phyloP scores from a whole-genome alignment of 306 rosid species.

The Dalbergia cochinchinensis region DNA sequence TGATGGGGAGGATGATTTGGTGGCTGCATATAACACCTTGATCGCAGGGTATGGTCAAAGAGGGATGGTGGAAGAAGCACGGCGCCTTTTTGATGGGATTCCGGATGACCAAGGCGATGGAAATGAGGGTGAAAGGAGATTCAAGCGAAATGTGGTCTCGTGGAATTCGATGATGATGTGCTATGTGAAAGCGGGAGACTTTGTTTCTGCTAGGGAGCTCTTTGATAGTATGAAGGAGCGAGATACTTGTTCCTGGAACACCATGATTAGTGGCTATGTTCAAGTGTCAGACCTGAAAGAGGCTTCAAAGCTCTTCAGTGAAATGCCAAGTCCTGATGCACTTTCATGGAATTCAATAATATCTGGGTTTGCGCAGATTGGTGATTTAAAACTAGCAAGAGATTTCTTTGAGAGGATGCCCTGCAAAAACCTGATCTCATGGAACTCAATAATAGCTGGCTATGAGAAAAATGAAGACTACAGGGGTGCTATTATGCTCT shows the following conservation, averaged over 20 bases:
- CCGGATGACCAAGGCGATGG: conserved; percentile 39
- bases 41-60: conserved; percentile 61
- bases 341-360: conserved; percentile 60
- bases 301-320: conserved; percentile 52
- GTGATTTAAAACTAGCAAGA: conserved; percentile 46
- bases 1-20: conserved; percentile 47
- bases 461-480: conserved; percentile 55
- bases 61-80: conserved; percentile 59
- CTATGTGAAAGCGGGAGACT: conserved; percentile 55
- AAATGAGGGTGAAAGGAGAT: conserved; percentile 34
- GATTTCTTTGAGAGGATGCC: conserved; percentile 59
- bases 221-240: conserved; percentile 57
- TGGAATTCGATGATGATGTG: conserved; percentile 70
- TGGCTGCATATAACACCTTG: conserved; percentile 55
- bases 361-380: conserved; percentile 56
- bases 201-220: conserved; percentile 56
- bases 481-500: conserved; percentile 51
- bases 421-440: conserved; percentile 52
- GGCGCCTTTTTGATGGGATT: conserved; percentile 49
- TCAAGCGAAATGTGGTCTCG: conserved; percentile 54
- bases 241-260: conserved; percentile 60
- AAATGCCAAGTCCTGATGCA: conserved; percentile 56
- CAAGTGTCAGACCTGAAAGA: conserved; percentile 57
- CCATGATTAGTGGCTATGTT: conserved; percentile 60
- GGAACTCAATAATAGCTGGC: conserved; percentile 65